These are phyloP conservation scores for Quercus lobata DNA, from an alignment of 331 rosid genomes.

Conservation along the genomic window DNA sequence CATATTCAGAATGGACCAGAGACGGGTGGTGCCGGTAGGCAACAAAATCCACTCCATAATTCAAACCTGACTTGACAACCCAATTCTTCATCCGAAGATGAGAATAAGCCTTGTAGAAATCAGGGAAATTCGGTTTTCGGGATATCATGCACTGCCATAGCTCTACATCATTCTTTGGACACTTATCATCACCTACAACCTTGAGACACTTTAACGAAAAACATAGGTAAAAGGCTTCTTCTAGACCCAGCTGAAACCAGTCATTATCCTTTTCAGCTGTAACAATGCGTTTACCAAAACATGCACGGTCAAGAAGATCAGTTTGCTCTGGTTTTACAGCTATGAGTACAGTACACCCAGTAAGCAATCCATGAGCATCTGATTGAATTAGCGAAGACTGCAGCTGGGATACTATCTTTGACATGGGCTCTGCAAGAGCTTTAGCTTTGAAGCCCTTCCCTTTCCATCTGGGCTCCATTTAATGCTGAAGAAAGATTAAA, in stretches of 20 bases:
- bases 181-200: conserved; percentile 27
- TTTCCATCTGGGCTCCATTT: conserved; percentile 84
- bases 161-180: conserved; percentile 31
- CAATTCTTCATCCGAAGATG: conserved; percentile 73
- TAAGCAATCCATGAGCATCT: conserved; percentile 43
- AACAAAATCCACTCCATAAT: not conserved
- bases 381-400: conserved; percentile 57
- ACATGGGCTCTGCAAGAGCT: conserved; percentile 68
- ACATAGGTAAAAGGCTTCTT: conserved; percentile 72
- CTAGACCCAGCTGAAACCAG: conserved; percentile 62
- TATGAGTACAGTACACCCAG: conserved; percentile 41
- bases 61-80: conserved; percentile 26
- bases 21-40: conserved; percentile 69
- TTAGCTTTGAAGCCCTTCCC: conserved; percentile 67
- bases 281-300: conserved; percentile 58
- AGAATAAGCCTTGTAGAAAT: conserved; percentile 32
- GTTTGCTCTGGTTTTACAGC: conserved; percentile 50
- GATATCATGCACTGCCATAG: conserved; percentile 41
- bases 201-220: conserved; percentile 38
- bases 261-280: conserved; percentile 47
- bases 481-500: not conserved
- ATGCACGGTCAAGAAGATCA: conserved; percentile 52
- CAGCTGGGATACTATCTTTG: conserved; percentile 47
- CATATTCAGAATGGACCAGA: conserved; percentile 78
- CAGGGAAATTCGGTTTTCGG: conserved; percentile 42